Evolutionary conservation across 345 rosid species (phyloP), one percentile per base, ranked within the genome.

Genomic region (Viola odorata): DNA sequence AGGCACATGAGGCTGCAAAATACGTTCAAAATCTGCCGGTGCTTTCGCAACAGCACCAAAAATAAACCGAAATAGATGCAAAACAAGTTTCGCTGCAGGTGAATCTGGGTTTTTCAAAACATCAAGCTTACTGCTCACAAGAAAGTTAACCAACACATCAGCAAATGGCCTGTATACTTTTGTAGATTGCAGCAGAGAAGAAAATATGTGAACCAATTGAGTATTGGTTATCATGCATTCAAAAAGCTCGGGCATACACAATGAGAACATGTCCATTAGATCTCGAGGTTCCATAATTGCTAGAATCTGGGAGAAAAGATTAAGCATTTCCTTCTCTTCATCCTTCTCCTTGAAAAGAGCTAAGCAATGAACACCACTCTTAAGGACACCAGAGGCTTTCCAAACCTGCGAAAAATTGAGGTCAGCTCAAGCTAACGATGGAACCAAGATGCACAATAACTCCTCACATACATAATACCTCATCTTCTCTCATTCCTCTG

Each of bases 311-410:
- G 97, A 90, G 69, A 88, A 90, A 51, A 82, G 88, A 53, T 80
- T 79, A 59, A 88, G 84, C 92, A 94, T 94, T 55, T 94, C 99
- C 63, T 78, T 90, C 76, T 90, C 99, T 78, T 94, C 99, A 14
- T 94, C 99, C 79, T 91, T 91, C 68, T 94, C 99, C 85, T 91
- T 91, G 81, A 86, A 94, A 65, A 91, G 97, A 44, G 92, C 95
- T 73, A 94, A 74, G 85, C 99, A 94, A 71, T 88, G 95, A 54
- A 94, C 96, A 64, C 99, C 99, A 75, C 97, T 91, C 77, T 81
- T 91, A 58, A 94, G 68, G 69, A 94, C 96, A 73, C 96, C 97
- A 55, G 96, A 89, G 60, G 99, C 96, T 85, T 94, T 91, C 89
- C 92, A 83, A 45, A 91, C 95, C 99, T 94, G 73, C 40, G 55